phyloP scores from a whole-genome alignment of 192 early-diverging fungal species.

The Coemansia erecta region DNA sequence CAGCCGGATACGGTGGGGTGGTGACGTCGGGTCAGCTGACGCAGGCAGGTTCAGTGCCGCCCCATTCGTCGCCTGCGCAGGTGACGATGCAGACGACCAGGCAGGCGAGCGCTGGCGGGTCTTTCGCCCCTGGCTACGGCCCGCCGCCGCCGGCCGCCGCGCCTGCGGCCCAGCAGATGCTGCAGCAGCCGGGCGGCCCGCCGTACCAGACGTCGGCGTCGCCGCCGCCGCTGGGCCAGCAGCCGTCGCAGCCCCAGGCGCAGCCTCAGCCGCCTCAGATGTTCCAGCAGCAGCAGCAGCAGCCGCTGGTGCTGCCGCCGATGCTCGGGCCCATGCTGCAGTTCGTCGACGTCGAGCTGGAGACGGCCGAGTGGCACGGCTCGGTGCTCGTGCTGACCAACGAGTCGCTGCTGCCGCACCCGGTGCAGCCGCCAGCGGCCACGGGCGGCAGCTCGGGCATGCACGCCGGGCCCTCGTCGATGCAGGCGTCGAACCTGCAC shows the following conservation, averaged over 20 bases:
- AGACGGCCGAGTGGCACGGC: constrained; percentile 46
- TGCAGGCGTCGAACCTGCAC: constrained; percentile 19
- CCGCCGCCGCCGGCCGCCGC: constrained; percentile 22
- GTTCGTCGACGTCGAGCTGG: constrained; percentile 50
- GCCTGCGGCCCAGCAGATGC: constrained; percentile 3
- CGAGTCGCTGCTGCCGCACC: constrained; percentile 42
- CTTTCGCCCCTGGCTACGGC: constrained; percentile 49
- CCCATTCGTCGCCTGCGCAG: constrained; percentile 14
- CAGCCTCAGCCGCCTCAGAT: background rate
- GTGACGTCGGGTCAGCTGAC: constrained; percentile 28
- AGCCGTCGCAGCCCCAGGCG: constrained; percentile 9
- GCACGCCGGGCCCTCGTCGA: constrained; percentile 18
- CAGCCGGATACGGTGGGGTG: constrained; percentile 19
- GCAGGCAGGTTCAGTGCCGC: constrained; percentile 16
- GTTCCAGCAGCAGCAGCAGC: constrained; percentile 15
- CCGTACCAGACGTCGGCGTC: background rate
- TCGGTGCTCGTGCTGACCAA: constrained; percentile 49
- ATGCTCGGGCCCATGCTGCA: constrained; percentile 49
- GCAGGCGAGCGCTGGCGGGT: constrained; percentile 7
- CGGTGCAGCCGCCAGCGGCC: constrained; percentile 12
- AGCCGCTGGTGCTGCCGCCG: constrained; percentile 28
- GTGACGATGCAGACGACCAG: constrained; percentile 8
- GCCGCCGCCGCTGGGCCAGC: background rate
- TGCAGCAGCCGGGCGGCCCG: background rate
- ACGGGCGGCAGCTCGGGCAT: constrained; percentile 15